Evolutionary conservation across 176 grass and related monocot genomes (phyloP).

Genomic region (Carex pumila): DNA sequence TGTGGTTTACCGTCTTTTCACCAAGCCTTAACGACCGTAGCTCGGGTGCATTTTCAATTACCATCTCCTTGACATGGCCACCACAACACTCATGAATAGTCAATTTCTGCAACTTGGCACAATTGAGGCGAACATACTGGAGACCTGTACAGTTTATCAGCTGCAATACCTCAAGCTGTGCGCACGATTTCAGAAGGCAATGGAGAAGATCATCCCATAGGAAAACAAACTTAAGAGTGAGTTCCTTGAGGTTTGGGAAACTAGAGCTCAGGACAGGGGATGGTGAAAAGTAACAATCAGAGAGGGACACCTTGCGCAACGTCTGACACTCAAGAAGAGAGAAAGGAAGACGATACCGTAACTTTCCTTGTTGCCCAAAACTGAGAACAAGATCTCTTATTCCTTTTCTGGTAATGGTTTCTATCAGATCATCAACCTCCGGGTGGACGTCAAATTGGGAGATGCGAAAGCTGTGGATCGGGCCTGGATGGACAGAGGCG

Average conservation of each 20-base stretch:
- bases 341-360: neutral
- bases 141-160: slow-evolving; percentile 17
- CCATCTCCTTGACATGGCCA: neutral
- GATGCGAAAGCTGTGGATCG: neutral
- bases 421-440: neutral
- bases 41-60: slow-evolving; percentile 24
- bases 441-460: neutral
- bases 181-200: slow-evolving; percentile 16
- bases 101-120: slow-evolving; percentile 18
- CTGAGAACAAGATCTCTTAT: neutral
- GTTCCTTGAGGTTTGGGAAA: slow-evolving; percentile 10
- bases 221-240: slow-evolving; percentile 13
- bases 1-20: neutral
- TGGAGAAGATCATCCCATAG: slow-evolving; percentile 19
- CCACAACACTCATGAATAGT: slow-evolving; percentile 1
- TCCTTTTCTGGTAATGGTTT: slow-evolving; percentile 14
- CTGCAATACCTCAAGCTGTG: slow-evolving; percentile 7
- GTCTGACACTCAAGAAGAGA: slow-evolving; percentile 11
- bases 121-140: slow-evolving; percentile 3
- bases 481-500: neutral
- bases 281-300: neutral
- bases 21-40: neutral
- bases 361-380: neutral
- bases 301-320: neutral
- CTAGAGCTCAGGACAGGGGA: slow-evolving; percentile 10